Evolutionary conservation across 768 basidiomycete species (phyloP).

Genomic region (Russula earlei): DNA sequence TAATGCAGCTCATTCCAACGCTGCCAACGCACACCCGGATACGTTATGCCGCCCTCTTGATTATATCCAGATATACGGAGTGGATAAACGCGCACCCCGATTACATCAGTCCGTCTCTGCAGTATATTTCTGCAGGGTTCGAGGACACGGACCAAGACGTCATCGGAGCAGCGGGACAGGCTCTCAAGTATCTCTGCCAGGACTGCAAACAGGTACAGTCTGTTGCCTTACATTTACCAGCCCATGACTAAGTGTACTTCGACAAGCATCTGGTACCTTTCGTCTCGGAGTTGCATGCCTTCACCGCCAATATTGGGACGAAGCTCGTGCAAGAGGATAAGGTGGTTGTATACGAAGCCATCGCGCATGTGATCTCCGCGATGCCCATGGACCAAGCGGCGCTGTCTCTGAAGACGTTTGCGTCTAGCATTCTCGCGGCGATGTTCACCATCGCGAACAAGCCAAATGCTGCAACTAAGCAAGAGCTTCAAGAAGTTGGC

Average conservation of each 20-base stretch:
- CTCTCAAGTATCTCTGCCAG: constrained; percentile 92
- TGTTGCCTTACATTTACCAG: not conserved
- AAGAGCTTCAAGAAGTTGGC: constrained; percentile 57
- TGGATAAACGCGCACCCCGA: constrained; percentile 89
- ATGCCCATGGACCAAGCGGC: constrained; percentile 90
- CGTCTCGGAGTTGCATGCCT: constrained; percentile 83
- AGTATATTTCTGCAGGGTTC: constrained; percentile 90
- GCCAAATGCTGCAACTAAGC: constrained; percentile 47
- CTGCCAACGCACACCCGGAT: constrained; percentile 86
- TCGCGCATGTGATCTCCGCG: constrained; percentile 87
- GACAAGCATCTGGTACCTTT: constrained; percentile 87
- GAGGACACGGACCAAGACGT: constrained; percentile 74
- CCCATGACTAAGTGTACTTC: constrained; percentile 10
- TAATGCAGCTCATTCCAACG: constrained; percentile 88
- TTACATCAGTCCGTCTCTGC: constrained; percentile 77
- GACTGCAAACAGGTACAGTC: constrained; percentile 77
- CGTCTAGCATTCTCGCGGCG: constrained; percentile 70
- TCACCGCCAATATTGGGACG: constrained; percentile 68
- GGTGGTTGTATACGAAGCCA: constrained; percentile 90
- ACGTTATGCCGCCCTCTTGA: constrained; percentile 90
- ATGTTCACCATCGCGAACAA: constrained; percentile 58
- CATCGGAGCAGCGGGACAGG: constrained; percentile 88
- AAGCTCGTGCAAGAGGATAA: constrained; percentile 82
- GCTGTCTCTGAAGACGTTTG: constrained; percentile 77
- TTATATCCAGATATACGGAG: constrained; percentile 92